A percentile compares a stretch with the other conserved stretches of the same genome.
Evolutionary conservation across 306 rosid species (phyloP).

Genomic region (Sesbania bispinosa): DNA sequence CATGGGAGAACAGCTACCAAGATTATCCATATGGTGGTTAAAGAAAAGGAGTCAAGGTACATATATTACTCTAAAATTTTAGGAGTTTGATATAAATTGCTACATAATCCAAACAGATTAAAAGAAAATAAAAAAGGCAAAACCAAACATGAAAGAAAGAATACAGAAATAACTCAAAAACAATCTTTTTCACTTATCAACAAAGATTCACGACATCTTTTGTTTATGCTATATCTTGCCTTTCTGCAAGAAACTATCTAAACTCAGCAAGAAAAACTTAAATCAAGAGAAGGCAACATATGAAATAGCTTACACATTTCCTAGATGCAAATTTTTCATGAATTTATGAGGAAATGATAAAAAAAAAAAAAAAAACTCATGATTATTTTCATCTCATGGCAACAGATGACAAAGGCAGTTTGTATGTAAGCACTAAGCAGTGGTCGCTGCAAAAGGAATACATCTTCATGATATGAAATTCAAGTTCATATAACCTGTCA

Average conservation of each 20-base stretch:
- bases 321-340: neutral
- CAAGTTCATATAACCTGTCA: neutral
- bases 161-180: constrained; percentile 5
- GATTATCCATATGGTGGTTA: neutral
- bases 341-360: neutral
- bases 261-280: neutral
- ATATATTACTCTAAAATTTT: neutral
- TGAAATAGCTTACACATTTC: neutral
- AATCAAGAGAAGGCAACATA: constrained; percentile 17
- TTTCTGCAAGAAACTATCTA: constrained; percentile 4
- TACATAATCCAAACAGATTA: constrained; percentile 4
- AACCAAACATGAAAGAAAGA: neutral
- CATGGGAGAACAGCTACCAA: neutral
- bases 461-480: neutral
- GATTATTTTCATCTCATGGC: neutral
- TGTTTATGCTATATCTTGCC: neutral
- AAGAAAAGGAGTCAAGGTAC: neutral
- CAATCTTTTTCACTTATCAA: neutral
- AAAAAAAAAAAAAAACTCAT: neutral
- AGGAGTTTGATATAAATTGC: constrained; percentile 5
- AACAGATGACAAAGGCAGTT: constrained; percentile 7
- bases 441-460: neutral
- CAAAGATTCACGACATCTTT: neutral
- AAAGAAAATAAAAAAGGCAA: neutral
- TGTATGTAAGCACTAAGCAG: neutral